Conservation (phyloP, 371 early-diverging fungal genomes). For the Parasitella parasitica region DNA sequence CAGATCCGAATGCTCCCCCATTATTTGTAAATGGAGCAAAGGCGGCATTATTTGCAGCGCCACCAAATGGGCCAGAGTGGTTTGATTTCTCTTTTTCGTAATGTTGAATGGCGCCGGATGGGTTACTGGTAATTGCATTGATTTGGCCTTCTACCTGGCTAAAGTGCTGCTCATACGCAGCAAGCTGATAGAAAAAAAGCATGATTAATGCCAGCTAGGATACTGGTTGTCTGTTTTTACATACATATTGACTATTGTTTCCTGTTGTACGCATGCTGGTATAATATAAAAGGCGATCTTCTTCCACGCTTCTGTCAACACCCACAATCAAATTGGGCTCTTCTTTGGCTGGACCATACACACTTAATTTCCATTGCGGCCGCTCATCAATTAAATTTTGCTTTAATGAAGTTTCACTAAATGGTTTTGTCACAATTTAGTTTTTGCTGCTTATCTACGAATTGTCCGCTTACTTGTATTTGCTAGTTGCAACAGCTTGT, state of each 20-base stretch:
- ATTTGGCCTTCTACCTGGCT: slow-evolving; percentile 35
- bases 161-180: slow-evolving; percentile 24
- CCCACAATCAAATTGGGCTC: slow-evolving; percentile 65
- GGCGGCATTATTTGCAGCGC: slow-evolving; percentile 10
- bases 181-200: slow-evolving; percentile 17
- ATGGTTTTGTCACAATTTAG: too few species aligned
- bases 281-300: slow-evolving; percentile 57
- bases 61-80: slow-evolving; percentile 30
- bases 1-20: slow-evolving; percentile 18
- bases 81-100: slow-evolving; percentile 38
- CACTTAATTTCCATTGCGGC: slow-evolving; percentile 51
- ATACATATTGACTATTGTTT: slow-evolving; percentile 42
- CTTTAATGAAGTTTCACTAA: slow-evolving; percentile 45
- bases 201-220: too few species aligned
- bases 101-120: slow-evolving; percentile 38
- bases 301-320: slow-evolving; percentile 57
- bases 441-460: too few species aligned
- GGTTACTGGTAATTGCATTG: slow-evolving; percentile 30
- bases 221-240: too few species aligned
- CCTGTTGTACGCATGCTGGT: slow-evolving; percentile 34
- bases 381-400: slow-evolving; percentile 46
- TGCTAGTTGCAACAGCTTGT: slow-evolving; percentile 4
- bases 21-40: slow-evolving; percentile 36
- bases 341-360: slow-evolving; percentile 65
- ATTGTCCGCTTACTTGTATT: not conserved